Percentiles rank a stretch among this genome's conserved stretches.
These are phyloP conservation scores for Trichosporon inkin DNA, from an alignment of 1,284 basidiomycete genomes.

Conservation along the genomic window DNA sequence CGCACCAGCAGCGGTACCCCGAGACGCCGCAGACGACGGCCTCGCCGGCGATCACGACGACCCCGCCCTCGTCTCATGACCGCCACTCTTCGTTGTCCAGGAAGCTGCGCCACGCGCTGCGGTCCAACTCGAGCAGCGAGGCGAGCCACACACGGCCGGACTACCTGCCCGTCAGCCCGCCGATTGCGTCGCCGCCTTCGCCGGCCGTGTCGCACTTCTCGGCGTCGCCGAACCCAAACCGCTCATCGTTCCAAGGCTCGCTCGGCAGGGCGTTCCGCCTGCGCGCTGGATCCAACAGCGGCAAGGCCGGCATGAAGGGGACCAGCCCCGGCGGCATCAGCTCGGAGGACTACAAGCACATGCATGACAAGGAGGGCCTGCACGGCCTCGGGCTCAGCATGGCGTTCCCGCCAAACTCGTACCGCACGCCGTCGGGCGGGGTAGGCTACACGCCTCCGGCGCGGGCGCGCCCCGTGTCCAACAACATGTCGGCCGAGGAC, in stretches of 20 bases:
- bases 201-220: background rate
- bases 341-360: conserved; percentile 5
- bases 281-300: conserved; percentile 1
- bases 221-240: conserved; percentile 3
- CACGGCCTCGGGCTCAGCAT: conserved; percentile 15
- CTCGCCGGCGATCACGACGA: conserved; percentile 1
- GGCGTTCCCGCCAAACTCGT: conserved; percentile 13
- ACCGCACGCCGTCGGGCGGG: conserved; percentile 20
- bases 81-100: conserved; percentile 7
- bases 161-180: background rate
- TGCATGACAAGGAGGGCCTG: conserved; percentile 13
- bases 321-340: conserved; percentile 3
- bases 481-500: conserved; percentile 26
- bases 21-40: background rate
- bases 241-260: background rate
- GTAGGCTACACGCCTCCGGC: conserved; percentile 23
- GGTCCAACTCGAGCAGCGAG: conserved; percentile 7
- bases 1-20: background rate
- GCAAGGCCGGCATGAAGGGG: background rate
- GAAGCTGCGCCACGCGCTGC: conserved; percentile 17
- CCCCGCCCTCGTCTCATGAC: background rate
- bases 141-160: background rate
- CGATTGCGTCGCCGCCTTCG: conserved; percentile 1
- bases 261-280: conserved; percentile 18
- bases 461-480: conserved; percentile 18